Conservation (phyloP, 257 asterid species). For the Penstemon newberryi region DNA sequence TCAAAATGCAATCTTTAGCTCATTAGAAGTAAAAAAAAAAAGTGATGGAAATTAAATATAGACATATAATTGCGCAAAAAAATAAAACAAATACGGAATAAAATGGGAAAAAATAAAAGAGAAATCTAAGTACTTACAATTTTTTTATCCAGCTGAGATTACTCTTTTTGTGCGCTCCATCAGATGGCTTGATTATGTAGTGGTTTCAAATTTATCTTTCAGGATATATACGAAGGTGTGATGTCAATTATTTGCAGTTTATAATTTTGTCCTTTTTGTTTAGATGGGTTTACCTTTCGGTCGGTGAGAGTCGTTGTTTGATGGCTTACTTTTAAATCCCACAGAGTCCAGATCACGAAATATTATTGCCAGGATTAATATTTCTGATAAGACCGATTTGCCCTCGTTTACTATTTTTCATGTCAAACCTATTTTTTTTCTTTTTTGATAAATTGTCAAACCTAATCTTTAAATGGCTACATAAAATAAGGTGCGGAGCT, state of each 20-base stretch:
- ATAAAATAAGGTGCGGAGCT: too few species aligned
- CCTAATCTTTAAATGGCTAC: too few species aligned
- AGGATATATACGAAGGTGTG: constrained; percentile 12
- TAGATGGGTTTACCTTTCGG: not conserved
- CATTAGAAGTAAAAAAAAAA: constrained; percentile 23
- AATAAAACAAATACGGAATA: constrained; percentile 6
- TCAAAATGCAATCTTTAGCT: constrained; percentile 41
- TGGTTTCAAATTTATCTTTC: not conserved
- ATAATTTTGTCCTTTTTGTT: constrained; percentile 30
- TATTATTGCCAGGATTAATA: constrained; percentile 21
- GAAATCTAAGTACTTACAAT: constrained; percentile 26
- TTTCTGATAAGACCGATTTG: constrained; percentile 10
- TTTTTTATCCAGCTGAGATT: constrained; percentile 32
- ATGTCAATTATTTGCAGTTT: constrained; percentile 21
- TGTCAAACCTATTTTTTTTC: not conserved
- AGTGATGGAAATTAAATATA: constrained; percentile 12
- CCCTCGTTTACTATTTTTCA: constrained; percentile 2
- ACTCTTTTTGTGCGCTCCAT: constrained; percentile 24
- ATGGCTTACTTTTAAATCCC: not conserved
- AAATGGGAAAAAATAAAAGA: not conserved
- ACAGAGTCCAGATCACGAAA: not conserved
- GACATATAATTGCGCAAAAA: constrained; percentile 16
- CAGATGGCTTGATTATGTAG: constrained; percentile 16
- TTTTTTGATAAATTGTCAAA: too few species aligned
- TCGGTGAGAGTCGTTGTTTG: not conserved